Evolutionary conservation across 768 basidiomycete genomes (phyloP).

Genomic region (Pleurotus tuoliensis): DNA sequence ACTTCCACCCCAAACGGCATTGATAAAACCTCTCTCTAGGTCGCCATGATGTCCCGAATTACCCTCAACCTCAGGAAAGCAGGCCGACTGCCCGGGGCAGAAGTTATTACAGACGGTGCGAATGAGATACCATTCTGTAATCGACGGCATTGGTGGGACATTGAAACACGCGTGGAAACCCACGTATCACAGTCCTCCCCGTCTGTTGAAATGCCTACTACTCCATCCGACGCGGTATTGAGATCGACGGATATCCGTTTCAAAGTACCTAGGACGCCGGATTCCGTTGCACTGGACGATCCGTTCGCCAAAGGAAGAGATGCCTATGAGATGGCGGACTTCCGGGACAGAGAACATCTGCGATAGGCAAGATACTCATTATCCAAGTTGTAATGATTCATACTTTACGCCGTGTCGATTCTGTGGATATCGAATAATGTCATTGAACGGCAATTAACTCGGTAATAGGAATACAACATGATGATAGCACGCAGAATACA

Average conservation of each 20-base stretch:
- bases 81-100: conserved; percentile 7
- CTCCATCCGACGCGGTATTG: background rate
- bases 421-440: too few species aligned
- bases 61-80: conserved; percentile 55
- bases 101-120: background rate
- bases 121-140: background rate
- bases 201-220: background rate
- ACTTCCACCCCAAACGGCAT: conserved; percentile 5
- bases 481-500: too few species aligned
- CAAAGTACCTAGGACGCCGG: background rate
- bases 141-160: conserved; percentile 1
- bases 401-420: too few species aligned
- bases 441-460: too few species aligned
- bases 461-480: too few species aligned
- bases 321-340: background rate
- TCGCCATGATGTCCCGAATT: conserved; percentile 68
- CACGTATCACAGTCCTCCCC: background rate
- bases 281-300: background rate
- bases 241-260: background rate
- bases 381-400: too few species aligned
- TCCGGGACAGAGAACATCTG: too few species aligned
- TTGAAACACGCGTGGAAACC: background rate
- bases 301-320: background rate
- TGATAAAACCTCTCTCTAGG: conserved; percentile 20
- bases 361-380: too few species aligned